A percentile compares a stretch with the other conserved stretches of the same genome.
Conservation (phyloP, 192 early-diverging fungal species). For the Coemansia sp. region DNA sequence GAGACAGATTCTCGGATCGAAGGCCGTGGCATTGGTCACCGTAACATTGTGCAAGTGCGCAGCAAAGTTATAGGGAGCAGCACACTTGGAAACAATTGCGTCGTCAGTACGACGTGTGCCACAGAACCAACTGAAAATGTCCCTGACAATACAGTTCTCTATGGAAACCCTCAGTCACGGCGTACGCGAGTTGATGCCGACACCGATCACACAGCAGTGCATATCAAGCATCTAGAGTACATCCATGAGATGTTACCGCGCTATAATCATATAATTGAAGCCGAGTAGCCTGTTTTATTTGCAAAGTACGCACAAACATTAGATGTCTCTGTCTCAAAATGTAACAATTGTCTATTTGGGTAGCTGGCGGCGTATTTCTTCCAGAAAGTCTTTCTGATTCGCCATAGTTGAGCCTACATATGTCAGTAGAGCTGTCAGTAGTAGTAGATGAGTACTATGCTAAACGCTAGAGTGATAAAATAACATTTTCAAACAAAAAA, state of each 20-base stretch:
- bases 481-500: background rate
- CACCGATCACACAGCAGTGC: slow-evolving; percentile 21
- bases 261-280: slow-evolving; percentile 53
- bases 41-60: slow-evolving; percentile 41
- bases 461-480: background rate
- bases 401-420: slow-evolving; percentile 46
- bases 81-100: slow-evolving; percentile 52
- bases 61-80: slow-evolving; percentile 28
- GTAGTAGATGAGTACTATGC: background rate
- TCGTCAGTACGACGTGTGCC: slow-evolving; percentile 36
- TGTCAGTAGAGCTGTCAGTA: background rate
- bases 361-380: slow-evolving; percentile 46
- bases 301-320: background rate
- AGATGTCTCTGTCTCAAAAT: background rate
- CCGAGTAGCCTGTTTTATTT: slow-evolving; percentile 23
- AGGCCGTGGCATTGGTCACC: slow-evolving; percentile 46
- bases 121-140: slow-evolving; percentile 32
- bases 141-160: slow-evolving; percentile 48
- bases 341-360: background rate
- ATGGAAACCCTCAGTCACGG: slow-evolving; percentile 38
- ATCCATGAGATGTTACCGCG: slow-evolving; percentile 54
- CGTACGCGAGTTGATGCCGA: slow-evolving; percentile 27
- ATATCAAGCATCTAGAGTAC: slow-evolving; percentile 49
- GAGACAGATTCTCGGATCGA: slow-evolving; percentile 44
- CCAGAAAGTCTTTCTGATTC: slow-evolving; percentile 49